Percentiles rank a stretch among this genome's conserved stretches.
Evolutionary conservation across 2,329 filamentous ascomycete genomes (phyloP).

Genomic region (Ceratocystis cacaofunesta): DNA sequence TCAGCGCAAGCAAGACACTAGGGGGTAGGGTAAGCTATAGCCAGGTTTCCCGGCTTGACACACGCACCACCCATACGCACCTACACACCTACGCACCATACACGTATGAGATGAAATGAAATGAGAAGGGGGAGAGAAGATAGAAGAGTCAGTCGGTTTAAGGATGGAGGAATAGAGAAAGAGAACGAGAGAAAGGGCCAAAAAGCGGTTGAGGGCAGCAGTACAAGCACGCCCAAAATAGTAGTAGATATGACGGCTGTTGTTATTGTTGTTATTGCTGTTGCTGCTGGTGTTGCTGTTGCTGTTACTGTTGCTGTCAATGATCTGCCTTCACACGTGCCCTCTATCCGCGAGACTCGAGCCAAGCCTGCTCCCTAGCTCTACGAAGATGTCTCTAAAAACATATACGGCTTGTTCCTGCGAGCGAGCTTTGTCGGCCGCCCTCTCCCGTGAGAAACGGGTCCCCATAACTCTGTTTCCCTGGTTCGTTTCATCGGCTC

Average conservation of each 20-base stretch:
- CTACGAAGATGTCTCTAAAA: background rate
- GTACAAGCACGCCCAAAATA: background rate
- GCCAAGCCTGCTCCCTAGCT: background rate
- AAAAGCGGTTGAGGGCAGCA: background rate
- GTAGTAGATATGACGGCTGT: too few species aligned
- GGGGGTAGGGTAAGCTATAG: background rate
- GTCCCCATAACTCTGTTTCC: conserved; percentile 6
- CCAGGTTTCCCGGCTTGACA: too few species aligned
- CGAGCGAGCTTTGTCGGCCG: background rate
- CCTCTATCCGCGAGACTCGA: background rate
- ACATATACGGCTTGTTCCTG: background rate
- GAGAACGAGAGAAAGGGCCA: background rate
- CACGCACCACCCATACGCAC: background rate
- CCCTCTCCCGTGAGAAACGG: background rate
- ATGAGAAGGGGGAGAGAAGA: background rate
- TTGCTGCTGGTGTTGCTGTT: too few species aligned
- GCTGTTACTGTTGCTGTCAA: too few species aligned
- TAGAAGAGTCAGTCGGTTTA: background rate
- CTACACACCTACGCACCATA: background rate
- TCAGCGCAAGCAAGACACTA: background rate
- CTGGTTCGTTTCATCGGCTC: background rate
- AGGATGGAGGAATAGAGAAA: background rate
- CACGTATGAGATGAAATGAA: background rate
- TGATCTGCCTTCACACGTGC: too few species aligned
- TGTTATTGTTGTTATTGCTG: too few species aligned